Percentiles rank a stretch among this genome's conserved stretches.
These are phyloP conservation scores for Lactifluus rugatus DNA, from an alignment of 768 basidiomycete genomes.

Conservation along the genomic window DNA sequence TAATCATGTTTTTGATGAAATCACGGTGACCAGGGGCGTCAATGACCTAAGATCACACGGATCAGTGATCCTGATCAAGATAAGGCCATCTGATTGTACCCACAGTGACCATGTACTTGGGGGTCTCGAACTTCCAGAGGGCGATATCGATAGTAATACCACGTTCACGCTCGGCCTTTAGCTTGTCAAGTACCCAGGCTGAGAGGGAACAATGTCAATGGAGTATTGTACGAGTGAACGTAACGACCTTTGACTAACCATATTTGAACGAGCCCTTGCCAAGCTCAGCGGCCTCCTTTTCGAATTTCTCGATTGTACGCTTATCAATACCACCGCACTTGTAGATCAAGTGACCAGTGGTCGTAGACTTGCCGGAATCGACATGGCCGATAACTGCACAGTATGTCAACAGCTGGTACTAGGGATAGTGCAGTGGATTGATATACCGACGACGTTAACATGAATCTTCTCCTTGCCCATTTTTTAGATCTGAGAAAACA, in stretches of 20 bases:
- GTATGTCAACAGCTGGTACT: conserved; percentile 24
- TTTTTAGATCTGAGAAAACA: conserved; percentile 43
- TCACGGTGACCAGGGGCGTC: conserved; percentile 99
- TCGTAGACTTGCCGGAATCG: conserved; percentile 99
- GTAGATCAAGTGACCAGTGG: conserved; percentile 99
- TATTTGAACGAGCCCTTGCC: conserved; percentile 99
- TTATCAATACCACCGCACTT: conserved; percentile 99
- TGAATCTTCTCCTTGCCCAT: conserved; percentile 96
- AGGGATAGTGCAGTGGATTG: conserved; percentile 21
- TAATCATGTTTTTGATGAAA: conserved; percentile 99
- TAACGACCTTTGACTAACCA: conserved; percentile 42
- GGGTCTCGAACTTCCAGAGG: conserved; percentile 99
- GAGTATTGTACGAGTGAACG: neutral
- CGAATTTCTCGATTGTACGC: conserved; percentile 99
- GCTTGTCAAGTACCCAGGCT: conserved; percentile 99
- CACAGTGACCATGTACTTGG: conserved; percentile 89
- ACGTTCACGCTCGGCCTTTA: conserved; percentile 99
- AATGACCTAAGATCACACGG: conserved; percentile 57
- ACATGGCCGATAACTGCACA: conserved; percentile 90
- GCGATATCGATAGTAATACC: conserved; percentile 99
- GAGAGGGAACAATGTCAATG: conserved; percentile 24
- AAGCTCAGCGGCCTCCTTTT: conserved; percentile 99
- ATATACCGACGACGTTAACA: conserved; percentile 95
- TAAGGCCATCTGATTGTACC: conserved; percentile 25
- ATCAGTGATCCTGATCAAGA: conserved; percentile 13